A percentile compares a stretch with the other conserved stretches of the same genome.
Evolutionary conservation across 2,329 filamentous ascomycete genomes (phyloP).

Genomic region (Penicillium psychrosexuale): DNA sequence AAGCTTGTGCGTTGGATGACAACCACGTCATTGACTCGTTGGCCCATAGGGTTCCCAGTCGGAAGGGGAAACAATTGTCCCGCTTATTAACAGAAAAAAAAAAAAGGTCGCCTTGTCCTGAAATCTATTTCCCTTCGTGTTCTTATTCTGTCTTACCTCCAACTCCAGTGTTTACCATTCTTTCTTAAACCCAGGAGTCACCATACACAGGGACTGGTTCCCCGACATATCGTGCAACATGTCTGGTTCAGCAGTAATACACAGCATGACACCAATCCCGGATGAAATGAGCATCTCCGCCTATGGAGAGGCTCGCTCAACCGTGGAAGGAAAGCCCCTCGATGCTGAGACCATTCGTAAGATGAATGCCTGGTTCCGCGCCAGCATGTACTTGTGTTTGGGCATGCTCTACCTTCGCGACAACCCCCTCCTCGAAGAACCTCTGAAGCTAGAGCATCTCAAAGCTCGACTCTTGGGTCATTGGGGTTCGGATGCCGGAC

Average conservation of each 20-base stretch:
- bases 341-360: conserved; percentile 64
- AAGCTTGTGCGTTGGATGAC: background rate
- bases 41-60: background rate
- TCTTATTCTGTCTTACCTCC: background rate
- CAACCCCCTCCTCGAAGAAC: conserved; percentile 69
- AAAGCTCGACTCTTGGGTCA: conserved; percentile 73
- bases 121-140: background rate
- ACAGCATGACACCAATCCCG: conserved; percentile 21
- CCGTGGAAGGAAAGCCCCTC: conserved; percentile 60
- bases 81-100: background rate
- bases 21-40: conserved; percentile 5
- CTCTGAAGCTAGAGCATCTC: conserved; percentile 66
- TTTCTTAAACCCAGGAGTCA: background rate
- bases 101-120: background rate
- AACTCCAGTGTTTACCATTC: background rate
- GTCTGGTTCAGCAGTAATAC: background rate
- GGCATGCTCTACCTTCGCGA: conserved; percentile 77
- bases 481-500: conserved; percentile 76
- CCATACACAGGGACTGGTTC: background rate
- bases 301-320: conserved; percentile 64
- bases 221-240: background rate
- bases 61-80: background rate
- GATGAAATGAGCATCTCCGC: conserved; percentile 59
- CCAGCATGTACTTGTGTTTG: conserved; percentile 69
- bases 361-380: conserved; percentile 70